phyloP scores from a whole-genome alignment of 1,284 basidiomycete species.

The Meripilus lineatus region DNA sequence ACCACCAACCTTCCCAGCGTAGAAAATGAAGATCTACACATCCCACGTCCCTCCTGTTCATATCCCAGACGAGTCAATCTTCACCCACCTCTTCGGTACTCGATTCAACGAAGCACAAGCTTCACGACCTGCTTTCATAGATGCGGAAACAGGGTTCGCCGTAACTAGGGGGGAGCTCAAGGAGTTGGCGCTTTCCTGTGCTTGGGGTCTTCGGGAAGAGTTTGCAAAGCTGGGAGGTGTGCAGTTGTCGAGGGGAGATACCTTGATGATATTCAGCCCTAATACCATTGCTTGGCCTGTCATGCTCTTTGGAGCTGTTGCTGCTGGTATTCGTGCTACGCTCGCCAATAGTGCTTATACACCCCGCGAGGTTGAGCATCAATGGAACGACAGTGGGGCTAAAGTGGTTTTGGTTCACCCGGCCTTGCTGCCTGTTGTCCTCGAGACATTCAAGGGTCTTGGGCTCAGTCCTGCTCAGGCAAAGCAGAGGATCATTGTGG shows the following conservation, averaged over 20 bases:
- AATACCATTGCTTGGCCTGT: slow-evolving; percentile 43
- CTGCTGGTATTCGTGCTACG: slow-evolving; percentile 30
- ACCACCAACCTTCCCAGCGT: no score
- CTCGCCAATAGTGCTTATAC: slow-evolving; percentile 34
- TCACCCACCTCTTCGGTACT: slow-evolving; percentile 20
- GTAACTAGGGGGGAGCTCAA: slow-evolving; percentile 54
- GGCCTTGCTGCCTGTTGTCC: slow-evolving; percentile 27
- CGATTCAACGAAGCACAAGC: slow-evolving; percentile 11
- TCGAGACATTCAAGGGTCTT: slow-evolving; percentile 26
- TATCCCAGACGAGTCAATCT: slow-evolving; percentile 22
- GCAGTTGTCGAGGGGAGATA: slow-evolving; percentile 34
- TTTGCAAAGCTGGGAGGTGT: slow-evolving; percentile 20
- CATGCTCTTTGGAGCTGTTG: slow-evolving; percentile 32
- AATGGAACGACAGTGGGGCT: slow-evolving; percentile 36
- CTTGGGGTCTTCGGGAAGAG: slow-evolving; percentile 43
- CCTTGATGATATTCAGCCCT: slow-evolving; percentile 31
- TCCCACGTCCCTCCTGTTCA: slow-evolving; percentile 18
- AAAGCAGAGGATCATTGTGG: slow-evolving; percentile 22
- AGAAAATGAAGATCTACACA: slow-evolving; percentile 23
- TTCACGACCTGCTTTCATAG: slow-evolving; percentile 53
- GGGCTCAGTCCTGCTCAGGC: slow-evolving; percentile 23
- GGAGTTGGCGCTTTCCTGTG: slow-evolving; percentile 50
- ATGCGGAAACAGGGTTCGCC: slow-evolving; percentile 52
- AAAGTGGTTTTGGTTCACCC: slow-evolving; percentile 39
- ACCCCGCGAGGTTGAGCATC: slow-evolving; percentile 24